Evolutionary conservation across 2,329 filamentous ascomycete species (phyloP).

Genomic region (Arthroderma sp.): DNA sequence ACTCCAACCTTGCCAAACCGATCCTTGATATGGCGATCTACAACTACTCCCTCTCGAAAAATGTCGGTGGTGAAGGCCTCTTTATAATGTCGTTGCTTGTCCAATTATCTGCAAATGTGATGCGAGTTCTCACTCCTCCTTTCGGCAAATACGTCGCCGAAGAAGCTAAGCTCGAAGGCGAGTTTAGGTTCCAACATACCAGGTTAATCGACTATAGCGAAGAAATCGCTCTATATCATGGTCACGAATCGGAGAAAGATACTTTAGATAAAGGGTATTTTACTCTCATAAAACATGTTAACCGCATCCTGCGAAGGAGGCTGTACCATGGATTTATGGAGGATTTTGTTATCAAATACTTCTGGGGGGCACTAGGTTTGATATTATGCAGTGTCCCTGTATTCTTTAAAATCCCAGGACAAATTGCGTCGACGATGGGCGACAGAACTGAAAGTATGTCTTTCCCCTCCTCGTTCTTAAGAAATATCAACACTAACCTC

Average conservation of each 20-base stretch:
- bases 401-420: slow-evolving; percentile 80
- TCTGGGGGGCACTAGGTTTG: slow-evolving; percentile 90
- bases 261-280: slow-evolving; percentile 97
- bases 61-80: slow-evolving; percentile 88
- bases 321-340: slow-evolving; percentile 99
- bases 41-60: slow-evolving; percentile 83
- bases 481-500: slow-evolving; percentile 1
- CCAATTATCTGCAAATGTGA: slow-evolving; percentile 80
- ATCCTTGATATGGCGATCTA: slow-evolving; percentile 93
- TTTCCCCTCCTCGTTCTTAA: background rate
- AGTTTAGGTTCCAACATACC: slow-evolving; percentile 92
- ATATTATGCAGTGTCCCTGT: slow-evolving; percentile 88
- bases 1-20: slow-evolving; percentile 92
- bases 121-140: slow-evolving; percentile 87
- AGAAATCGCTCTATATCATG: slow-evolving; percentile 82
- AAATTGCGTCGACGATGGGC: slow-evolving; percentile 38
- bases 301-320: slow-evolving; percentile 75
- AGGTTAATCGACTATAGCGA: slow-evolving; percentile 92
- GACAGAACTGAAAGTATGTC: slow-evolving; percentile 45
- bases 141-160: slow-evolving; percentile 98
- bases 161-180: slow-evolving; percentile 83
- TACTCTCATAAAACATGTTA: slow-evolving; percentile 97
- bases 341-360: slow-evolving; percentile 98
- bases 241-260: slow-evolving; percentile 89
- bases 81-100: slow-evolving; percentile 92